Base-by-base conservation (phyloP, 306 rosid species). In the Abrus pulchellus region DNA sequence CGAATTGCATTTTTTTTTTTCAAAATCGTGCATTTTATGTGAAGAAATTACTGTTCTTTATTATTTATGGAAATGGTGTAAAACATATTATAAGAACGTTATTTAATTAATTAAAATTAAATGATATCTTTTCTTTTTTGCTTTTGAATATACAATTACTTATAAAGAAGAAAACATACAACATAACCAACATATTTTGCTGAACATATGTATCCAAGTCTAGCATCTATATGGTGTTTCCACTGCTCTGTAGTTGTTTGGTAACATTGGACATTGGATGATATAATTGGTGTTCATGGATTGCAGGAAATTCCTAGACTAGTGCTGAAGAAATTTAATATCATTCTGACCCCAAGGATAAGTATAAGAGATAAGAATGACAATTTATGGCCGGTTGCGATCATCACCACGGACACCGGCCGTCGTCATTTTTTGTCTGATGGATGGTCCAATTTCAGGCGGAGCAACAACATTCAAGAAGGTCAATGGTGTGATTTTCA, bases 271-370 rank as follows among this genome's bases (percentile, higher is more conserved):
- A 20, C 0, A 54, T 36, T 40, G 49, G 64, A 72, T 72, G 76
- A 72, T 44, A 32, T 45, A n/a, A 20, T 20, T 76, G 52, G 64
- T 60, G 64, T 67, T 33, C 7, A n/a, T 49, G 33, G 11, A n/a
- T 6, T 77, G 81, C 44, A 77, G 74, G 81, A 76, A 38, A 0
- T 76, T 50, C 81, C 73, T 49, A 12, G 30, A 38, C 1, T 3
- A 64, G 0, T 64, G 68, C 5, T 63, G n/a, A 20, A 0, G 13
- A 3, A 38, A 36, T 49, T 8, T 64, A 53, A 40, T 13, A 65
- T 65, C 4, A 53, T 8, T 14, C 10, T 77, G 20, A 13, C 0
- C 0, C 1, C 34, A 20, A 29, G 9, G 12, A 40, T 65, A 29
- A 52, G 5, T 27, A 41, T 77, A 0, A 36, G 54, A 38, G 72